These are phyloP conservation scores for Fragosphaeria purpurea DNA, from an alignment of 2,329 filamentous ascomycete species.

Conservation along the genomic window DNA sequence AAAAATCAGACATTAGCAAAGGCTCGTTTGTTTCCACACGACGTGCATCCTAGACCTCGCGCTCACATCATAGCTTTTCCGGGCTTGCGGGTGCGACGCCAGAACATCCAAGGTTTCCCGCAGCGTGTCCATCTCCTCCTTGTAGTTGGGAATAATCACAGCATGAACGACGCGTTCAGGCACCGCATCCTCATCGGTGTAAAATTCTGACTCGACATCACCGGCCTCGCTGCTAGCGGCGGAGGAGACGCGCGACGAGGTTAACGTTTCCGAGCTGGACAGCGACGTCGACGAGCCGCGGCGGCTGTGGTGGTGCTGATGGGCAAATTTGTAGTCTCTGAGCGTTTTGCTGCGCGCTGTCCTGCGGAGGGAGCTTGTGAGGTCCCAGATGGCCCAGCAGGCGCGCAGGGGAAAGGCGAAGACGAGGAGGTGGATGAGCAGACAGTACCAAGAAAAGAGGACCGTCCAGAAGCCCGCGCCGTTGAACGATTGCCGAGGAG, in stretches of 20 bases:
- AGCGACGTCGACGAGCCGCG: conserved; percentile 44
- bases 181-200: conserved; percentile 30
- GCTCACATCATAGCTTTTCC: conserved; percentile 59
- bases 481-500: conserved; percentile 22
- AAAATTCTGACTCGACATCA: conserved; percentile 38
- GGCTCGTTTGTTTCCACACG: too few relatives aligned
- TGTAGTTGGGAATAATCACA: conserved; percentile 65
- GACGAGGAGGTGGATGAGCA: conserved; percentile 55
- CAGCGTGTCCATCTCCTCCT: conserved; percentile 59
- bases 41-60: too few relatives aligned
- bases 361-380: conserved; percentile 41
- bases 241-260: conserved; percentile 35
- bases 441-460: conserved; percentile 53
- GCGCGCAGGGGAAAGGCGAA: conserved; percentile 53
- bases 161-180: conserved; percentile 48
- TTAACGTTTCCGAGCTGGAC: conserved; percentile 46
- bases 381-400: conserved; percentile 49
- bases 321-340: conserved; percentile 35
- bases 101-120: conserved; percentile 59
- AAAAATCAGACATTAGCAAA: not conserved
- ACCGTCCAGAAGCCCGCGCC: conserved; percentile 41
- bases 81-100: conserved; percentile 55
- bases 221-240: conserved; percentile 41
- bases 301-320: conserved; percentile 38
- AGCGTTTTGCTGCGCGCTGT: conserved; percentile 34